A percentile compares a stretch with the other conserved stretches of the same genome.
These are phyloP conservation scores for Pleurotus platypus DNA, from an alignment of 768 basidiomycete genomes.

Conservation along the genomic window DNA sequence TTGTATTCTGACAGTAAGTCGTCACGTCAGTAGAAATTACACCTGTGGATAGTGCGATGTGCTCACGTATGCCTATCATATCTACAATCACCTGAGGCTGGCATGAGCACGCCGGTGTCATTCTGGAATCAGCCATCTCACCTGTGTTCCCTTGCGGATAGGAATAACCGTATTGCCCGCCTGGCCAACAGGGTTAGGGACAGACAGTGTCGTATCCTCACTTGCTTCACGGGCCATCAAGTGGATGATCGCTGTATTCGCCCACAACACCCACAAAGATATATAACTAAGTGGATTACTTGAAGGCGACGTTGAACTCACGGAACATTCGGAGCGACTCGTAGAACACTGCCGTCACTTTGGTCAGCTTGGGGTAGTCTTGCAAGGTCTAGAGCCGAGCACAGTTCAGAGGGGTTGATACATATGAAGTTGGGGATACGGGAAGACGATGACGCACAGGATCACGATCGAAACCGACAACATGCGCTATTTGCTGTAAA, in stretches of 20 bases:
- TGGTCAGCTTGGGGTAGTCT: constrained; percentile 36
- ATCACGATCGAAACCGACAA: constrained; percentile 31
- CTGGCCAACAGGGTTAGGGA: constrained; percentile 35
- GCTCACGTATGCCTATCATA: constrained; percentile 47
- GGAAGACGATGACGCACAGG: constrained; percentile 20
- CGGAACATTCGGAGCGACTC: constrained; percentile 44
- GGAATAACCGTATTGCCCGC: constrained; percentile 33
- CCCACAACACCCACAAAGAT: too few relatives aligned
- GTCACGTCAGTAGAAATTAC: too few relatives aligned
- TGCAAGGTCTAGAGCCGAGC: constrained; percentile 26
- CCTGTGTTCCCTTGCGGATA: constrained; percentile 31
- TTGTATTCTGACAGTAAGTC: constrained; percentile 21
- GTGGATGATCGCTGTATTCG: constrained; percentile 31
- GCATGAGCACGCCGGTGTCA: too few relatives aligned
- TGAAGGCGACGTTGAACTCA: constrained; percentile 19
- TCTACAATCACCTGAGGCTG: constrained; percentile 34
- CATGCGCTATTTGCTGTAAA: constrained; percentile 35
- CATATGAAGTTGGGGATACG: too few relatives aligned
- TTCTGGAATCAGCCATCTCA: too few relatives aligned
- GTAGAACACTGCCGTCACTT: constrained; percentile 40
- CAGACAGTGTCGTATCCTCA: constrained; percentile 36
- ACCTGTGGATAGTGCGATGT: constrained; percentile 2
- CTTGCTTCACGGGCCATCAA: constrained; percentile 38
- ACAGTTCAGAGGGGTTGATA: neutral
- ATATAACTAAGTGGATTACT: too few relatives aligned